Evolutionary conservation across 139 green algal genomes (phyloP).

Genomic region (Coelastrella sp.): DNA sequence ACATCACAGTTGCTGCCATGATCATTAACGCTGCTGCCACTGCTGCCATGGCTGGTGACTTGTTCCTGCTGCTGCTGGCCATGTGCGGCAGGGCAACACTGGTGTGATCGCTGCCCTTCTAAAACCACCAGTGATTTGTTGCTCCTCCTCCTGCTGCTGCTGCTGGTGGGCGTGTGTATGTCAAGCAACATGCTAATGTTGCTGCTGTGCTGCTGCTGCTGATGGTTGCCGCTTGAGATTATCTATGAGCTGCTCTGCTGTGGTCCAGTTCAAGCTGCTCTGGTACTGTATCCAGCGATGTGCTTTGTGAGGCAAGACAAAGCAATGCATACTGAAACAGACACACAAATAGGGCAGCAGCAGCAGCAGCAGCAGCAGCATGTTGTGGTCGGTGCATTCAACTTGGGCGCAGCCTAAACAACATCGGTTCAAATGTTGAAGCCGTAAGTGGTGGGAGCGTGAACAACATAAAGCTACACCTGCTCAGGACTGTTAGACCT

Average conservation of each 20-base stretch:
- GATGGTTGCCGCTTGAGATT: slow-evolving; percentile 1
- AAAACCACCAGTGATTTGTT: no score
- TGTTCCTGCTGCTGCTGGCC: no score
- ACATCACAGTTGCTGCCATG: no score
- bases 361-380: background rate
- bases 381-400: background rate
- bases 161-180: background rate
- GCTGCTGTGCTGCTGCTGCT: background rate
- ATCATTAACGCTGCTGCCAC: no score
- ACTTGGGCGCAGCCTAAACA: background rate
- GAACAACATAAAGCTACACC: no score
- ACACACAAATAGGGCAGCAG: background rate
- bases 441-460: background rate
- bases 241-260: slow-evolving; percentile 25
- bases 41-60: no score
- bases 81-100: no score
- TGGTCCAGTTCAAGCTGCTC: slow-evolving; percentile 27
- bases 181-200: background rate
- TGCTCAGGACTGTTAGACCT: no score
- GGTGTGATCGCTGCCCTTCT: no score
- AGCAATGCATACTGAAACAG: slow-evolving; percentile 31
- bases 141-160: background rate
- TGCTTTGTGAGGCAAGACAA: slow-evolving; percentile 24
- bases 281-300: slow-evolving; percentile 36
- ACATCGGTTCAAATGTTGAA: background rate